These are phyloP conservation scores for Sporothrix pallida DNA, from an alignment of 2,329 filamentous ascomycete species.

Conservation along the genomic window DNA sequence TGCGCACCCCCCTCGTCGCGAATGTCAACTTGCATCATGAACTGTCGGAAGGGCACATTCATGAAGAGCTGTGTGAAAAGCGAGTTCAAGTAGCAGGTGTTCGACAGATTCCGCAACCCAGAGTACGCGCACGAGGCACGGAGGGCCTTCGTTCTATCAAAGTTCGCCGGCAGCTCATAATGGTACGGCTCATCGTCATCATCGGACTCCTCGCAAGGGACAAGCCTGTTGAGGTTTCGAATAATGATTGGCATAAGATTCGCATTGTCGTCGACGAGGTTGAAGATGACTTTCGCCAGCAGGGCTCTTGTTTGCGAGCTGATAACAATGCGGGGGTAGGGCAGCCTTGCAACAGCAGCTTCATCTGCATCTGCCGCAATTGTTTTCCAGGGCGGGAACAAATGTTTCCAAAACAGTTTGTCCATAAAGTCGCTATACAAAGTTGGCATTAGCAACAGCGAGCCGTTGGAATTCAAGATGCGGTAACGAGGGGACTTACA, in stretches of 20 bases:
- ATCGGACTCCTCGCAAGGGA: slow-evolving; percentile 54
- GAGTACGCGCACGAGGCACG: slow-evolving; percentile 80
- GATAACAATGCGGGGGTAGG: slow-evolving; percentile 53
- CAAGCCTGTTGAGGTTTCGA: slow-evolving; percentile 56
- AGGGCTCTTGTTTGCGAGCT: slow-evolving; percentile 61
- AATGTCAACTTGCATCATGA: slow-evolving; percentile 73
- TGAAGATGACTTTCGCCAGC: slow-evolving; percentile 65
- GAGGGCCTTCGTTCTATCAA: slow-evolving; percentile 71
- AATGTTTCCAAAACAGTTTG: slow-evolving; percentile 65
- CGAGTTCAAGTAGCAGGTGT: slow-evolving; percentile 97
- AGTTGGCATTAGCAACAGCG: background rate
- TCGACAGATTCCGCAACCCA: slow-evolving; percentile 90
- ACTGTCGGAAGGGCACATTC: slow-evolving; percentile 85
- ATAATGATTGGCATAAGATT: slow-evolving; percentile 59
- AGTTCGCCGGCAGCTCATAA: slow-evolving; percentile 65
- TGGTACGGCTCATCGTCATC: slow-evolving; percentile 57
- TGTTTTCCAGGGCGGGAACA: slow-evolving; percentile 63
- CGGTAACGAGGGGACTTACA: slow-evolving; percentile 6
- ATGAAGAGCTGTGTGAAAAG: slow-evolving; percentile 94
- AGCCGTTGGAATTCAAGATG: too few species aligned
- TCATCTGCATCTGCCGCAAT: slow-evolving; percentile 35
- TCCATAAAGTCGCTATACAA: slow-evolving; percentile 46
- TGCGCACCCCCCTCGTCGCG: slow-evolving; percentile 63
- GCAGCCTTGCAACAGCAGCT: slow-evolving; percentile 17
- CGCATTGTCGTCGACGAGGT: slow-evolving; percentile 59